phyloP scores from a whole-genome alignment of 495 filamentous ascomycete genomes.

The Jackrogersella multiformis region DNA sequence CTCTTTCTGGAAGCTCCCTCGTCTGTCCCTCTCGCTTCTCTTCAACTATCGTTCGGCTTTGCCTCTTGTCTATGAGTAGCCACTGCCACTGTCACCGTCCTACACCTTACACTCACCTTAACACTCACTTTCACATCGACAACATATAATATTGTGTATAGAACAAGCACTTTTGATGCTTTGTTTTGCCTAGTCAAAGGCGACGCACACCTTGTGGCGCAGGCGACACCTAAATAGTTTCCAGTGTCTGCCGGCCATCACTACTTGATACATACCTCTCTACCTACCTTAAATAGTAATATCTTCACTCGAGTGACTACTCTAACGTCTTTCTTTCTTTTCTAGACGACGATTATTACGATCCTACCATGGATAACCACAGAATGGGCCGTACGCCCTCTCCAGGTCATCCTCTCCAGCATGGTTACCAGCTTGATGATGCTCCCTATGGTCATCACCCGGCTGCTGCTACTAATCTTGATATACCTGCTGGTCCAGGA shows the following conservation, averaged over 20 bases:
- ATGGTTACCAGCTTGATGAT: conserved; percentile 78
- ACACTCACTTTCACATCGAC: conserved; percentile 13
- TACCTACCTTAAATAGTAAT: not conserved
- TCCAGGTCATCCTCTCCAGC: conserved; percentile 62
- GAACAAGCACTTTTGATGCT: conserved; percentile 19
- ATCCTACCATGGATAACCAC: conserved; percentile 61
- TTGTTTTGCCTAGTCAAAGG: conserved; percentile 23
- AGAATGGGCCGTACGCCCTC: conserved; percentile 67
- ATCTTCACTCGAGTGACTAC: not conserved
- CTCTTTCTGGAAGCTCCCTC: conserved; percentile 4
- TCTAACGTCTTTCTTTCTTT: conserved; percentile 31
- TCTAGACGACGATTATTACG: conserved; percentile 71
- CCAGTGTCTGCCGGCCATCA: not conserved
- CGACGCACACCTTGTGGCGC: conserved; percentile 46
- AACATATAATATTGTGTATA: conserved; percentile 15
- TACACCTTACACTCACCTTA: not conserved
- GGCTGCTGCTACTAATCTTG: conserved; percentile 59
- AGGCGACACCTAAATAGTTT: conserved; percentile 34
- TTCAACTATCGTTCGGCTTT: conserved; percentile 29
- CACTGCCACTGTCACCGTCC: conserved; percentile 28
- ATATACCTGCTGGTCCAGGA: conserved; percentile 72
- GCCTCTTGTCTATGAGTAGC: conserved; percentile 21
- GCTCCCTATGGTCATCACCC: conserved; percentile 61
- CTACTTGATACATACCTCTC: conserved; percentile 1
- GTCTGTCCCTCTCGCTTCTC: conserved; percentile 16